phyloP scores from a whole-genome alignment of 352 stramenopile genomes.

The Aphanomyces astaci region DNA sequence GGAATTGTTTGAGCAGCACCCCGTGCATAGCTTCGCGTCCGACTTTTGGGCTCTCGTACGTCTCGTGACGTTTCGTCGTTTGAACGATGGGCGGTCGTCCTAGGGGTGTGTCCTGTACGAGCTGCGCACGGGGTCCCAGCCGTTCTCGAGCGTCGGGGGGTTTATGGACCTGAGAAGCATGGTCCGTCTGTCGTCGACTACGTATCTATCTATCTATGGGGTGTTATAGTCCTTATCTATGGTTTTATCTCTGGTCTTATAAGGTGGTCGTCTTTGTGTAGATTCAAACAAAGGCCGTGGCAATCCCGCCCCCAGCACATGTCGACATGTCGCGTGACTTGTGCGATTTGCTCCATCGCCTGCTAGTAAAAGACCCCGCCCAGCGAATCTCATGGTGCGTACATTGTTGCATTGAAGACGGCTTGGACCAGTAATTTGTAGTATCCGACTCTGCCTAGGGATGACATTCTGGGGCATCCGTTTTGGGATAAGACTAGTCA shows the following conservation, averaged over 20 bases:
- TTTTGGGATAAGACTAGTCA: conserved; percentile 44
- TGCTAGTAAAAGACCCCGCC: conserved; percentile 68
- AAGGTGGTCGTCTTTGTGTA: conserved; percentile 24
- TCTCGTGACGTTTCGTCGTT: not conserved
- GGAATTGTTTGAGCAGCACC: conserved; percentile 80
- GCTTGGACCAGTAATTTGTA: too few relatives aligned
- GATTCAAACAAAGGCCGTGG: conserved; percentile 58
- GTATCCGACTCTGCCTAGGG: too few relatives aligned
- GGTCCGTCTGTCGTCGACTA: conserved; percentile 29
- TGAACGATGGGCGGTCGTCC: not conserved
- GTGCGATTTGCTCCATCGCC: conserved; percentile 40
- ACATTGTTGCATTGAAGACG: not conserved
- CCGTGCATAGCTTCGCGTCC: conserved; percentile 83
- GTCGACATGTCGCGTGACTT: conserved; percentile 52
- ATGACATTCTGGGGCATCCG: conserved; percentile 54
- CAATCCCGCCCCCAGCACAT: conserved; percentile 40
- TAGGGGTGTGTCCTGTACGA: conserved; percentile 79
- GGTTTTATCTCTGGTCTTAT: too few relatives aligned
- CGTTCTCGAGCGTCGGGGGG: conserved; percentile 65
- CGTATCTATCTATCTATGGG: too few relatives aligned
- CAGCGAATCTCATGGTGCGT: conserved; percentile 64
- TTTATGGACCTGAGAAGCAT: conserved; percentile 63
- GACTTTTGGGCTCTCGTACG: conserved; percentile 80
- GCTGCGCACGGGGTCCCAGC: conserved; percentile 49
- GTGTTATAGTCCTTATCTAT: too few relatives aligned